Base-by-base conservation (phyloP, 2,329 filamentous ascomycete genomes). In the Exophiala bonariae region DNA sequence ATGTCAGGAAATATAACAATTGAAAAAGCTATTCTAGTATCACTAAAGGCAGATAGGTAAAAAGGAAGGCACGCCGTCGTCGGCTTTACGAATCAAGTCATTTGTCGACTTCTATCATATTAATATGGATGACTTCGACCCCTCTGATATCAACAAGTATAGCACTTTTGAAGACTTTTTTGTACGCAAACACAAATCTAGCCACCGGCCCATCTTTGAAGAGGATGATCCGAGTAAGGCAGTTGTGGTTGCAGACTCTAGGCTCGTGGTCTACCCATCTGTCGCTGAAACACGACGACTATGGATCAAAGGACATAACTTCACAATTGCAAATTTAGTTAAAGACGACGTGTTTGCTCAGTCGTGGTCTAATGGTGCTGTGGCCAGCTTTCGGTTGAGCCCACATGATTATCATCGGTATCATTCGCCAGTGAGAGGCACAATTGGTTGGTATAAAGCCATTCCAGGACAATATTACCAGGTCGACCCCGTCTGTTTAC, bases 101-200 rank as follows among this genome's bases (percentile, higher is more conserved):
- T 99, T 99, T 63, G 89, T 99, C 70, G 83, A 86, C 54, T 97
- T 97, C 73, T 93, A 99, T 67, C 87, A 89, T 53, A 79, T 99
- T 18, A 86, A 97, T 67, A 90, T 97, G 84, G 82, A 83, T 2
- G 93, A 99, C 66, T 91, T 99, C 11, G 74, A 93, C 11, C 73
- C 84, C 13, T 82, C 89, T 0, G 68, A 88, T 0, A 83, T 90
- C 2, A 77, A 91, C 52, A 50, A 60, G 17, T 99, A 96, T 75
- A 95, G 89, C 68, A 96, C 81, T 64, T 99, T 99, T 75, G 97
- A 97, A 69, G 89, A 97, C 66, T 99, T 99, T 78, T 99, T 99
- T 73, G 97, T 96, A 68, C 88, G 93, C 40, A 83, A 87, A 10
- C 74, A 97, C 52, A 97, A 96, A 71, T 90, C 90, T 1, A 80